phyloP scores from a whole-genome alignment of 1,284 basidiomycete species.

The Laetiporus sulphureus region DNA sequence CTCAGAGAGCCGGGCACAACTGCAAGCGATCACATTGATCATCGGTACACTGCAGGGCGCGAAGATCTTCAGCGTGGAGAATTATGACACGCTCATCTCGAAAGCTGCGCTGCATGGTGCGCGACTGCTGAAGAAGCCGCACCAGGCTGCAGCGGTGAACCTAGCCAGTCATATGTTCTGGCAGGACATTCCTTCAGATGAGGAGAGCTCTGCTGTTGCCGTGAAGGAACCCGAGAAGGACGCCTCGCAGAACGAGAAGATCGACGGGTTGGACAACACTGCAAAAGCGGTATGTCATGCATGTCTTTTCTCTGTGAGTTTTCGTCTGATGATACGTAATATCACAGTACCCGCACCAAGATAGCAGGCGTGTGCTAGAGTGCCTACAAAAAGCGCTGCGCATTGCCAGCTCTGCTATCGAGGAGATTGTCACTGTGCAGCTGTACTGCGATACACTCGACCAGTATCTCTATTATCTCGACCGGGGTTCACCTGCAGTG shows the following conservation, averaged over 20 bases:
- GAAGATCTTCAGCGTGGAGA: conserved; percentile 83
- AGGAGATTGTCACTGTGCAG: conserved; percentile 91
- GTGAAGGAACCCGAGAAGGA: conserved; percentile 30
- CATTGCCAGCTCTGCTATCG: conserved; percentile 90
- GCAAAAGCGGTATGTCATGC: conserved; percentile 48
- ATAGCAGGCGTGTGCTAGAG: conserved; percentile 92
- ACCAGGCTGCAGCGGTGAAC: conserved; percentile 91
- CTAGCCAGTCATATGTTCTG: conserved; percentile 95
- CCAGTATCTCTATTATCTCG: conserved; percentile 90
- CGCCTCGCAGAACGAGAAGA: conserved; percentile 31
- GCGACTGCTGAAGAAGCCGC: conserved; percentile 92
- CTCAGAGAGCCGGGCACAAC: conserved; percentile 85
- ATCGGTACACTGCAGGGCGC: conserved; percentile 83
- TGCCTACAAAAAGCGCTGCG: conserved; percentile 91
- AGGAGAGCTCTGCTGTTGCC: conserved; percentile 26
- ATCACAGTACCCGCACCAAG: conserved; percentile 75
- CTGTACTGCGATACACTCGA: conserved; percentile 93
- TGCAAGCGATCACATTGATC: conserved; percentile 90
- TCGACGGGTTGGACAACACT: conserved; percentile 35
- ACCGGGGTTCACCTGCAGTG: conserved; percentile 85
- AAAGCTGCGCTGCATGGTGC: conserved; percentile 94
- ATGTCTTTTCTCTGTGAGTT: not conserved
- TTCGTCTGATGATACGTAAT: not conserved
- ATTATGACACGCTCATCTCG: conserved; percentile 93
- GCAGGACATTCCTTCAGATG: conserved; percentile 59